Base-by-base conservation (phyloP, 495 filamentous ascomycete genomes). In the Neurospora sp. region DNA sequence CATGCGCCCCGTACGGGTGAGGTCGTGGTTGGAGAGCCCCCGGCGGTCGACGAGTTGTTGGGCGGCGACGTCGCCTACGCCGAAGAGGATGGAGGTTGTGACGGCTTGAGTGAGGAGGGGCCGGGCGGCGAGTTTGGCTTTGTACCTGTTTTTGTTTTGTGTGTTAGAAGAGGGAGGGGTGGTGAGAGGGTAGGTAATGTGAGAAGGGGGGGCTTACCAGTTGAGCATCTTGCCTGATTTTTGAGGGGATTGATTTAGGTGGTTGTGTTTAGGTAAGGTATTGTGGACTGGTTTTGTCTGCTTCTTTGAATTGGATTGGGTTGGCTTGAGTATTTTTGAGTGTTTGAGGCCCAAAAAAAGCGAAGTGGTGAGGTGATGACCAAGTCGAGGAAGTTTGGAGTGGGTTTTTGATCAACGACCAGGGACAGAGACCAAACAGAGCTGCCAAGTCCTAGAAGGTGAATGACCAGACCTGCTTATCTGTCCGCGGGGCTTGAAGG, bases 11-110 rank as follows among this genome's bases (percentile, higher is more conserved):
- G 95, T 98, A 40, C 96, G 89, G 21, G 86, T 85, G 45, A 92
- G 80, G 78, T 97, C 92, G 78, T 99, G 96, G 74, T 94, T 92
- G 69, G 90, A 83, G 37, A 92, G 74, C 40, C 94, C 94, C 76
- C 85, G 88, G 79, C 89, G 90, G 83, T 98, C 96, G 71, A 99
- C 92, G n/a, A 84, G 86, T 82, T 99, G 96, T 78, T 99, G 96
- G n/a, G 96, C 93, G 71, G 97, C 88, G 71, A 91, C 85, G 82
- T 99, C 96, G 74, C 96, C 96, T 21, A 93, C 90, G 43, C 91
- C 94, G 81, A 98, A 99, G 72, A 99, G 89, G 70, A 97, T 82
- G 38, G 92, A 90, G 39, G 94, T 96, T 69, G 93, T 97, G 73
- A 97, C 81, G 79, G 90, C 92, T 83, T 97, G 92, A 10, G 94